Percentiles rank a stretch among this genome's conserved stretches.
Evolutionary conservation across 768 basidiomycete species (phyloP).

Genomic region (Termitomyces sp.): DNA sequence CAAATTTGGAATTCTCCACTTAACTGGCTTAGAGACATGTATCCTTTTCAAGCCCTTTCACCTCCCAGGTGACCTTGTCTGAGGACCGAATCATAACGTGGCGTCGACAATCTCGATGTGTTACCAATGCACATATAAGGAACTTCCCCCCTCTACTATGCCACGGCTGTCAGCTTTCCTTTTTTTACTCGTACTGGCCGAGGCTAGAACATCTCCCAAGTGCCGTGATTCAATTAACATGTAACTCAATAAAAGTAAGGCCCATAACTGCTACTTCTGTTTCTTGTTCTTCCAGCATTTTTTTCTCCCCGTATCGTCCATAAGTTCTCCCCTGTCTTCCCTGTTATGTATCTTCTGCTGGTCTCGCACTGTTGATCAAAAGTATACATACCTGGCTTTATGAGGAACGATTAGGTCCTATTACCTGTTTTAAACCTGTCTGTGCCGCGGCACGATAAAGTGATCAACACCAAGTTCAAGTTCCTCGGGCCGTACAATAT

Average conservation of each 20-base stretch:
- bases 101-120: not conserved
- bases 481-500: too few relatives aligned
- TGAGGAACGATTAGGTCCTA: not conserved
- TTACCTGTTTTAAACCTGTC: not conserved
- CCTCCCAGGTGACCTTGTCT: not conserved
- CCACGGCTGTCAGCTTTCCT: not conserved
- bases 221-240: not conserved
- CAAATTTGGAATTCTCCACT: not conserved
- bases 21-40: not conserved
- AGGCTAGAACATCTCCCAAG: not conserved
- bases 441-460: not conserved
- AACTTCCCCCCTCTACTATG: not conserved
- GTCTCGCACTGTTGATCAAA: not conserved
- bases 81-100: not conserved
- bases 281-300: not conserved
- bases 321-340: not conserved
- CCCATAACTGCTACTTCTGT: not conserved
- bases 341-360: not conserved
- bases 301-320: not conserved
- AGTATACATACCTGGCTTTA: not conserved
- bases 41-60: not conserved
- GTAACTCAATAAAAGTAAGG: not conserved
- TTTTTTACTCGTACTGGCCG: not conserved
- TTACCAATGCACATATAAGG: not conserved
- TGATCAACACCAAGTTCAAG: not conserved